Evolutionary conservation across 345 rosid species (phyloP).

Genomic region (Cardamine resedifolia): DNA sequence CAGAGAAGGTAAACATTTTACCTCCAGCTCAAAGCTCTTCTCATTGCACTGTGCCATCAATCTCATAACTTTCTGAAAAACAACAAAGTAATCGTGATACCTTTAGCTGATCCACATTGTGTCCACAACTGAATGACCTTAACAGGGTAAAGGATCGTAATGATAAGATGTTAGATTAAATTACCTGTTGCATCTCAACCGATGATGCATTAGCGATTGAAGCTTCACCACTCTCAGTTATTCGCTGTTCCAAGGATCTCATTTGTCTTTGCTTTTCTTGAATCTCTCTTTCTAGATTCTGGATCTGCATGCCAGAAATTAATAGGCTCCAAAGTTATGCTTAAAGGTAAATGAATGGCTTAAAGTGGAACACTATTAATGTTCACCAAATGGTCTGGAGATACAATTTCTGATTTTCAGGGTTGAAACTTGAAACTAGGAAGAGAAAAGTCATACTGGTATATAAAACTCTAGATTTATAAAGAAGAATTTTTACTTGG

Average conservation of each 20-base stretch:
- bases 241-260: constrained; percentile 71
- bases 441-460: constrained; percentile 8
- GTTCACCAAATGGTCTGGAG: constrained; percentile 1
- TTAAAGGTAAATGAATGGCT: constrained; percentile 5
- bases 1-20: constrained; percentile 31
- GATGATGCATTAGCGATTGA: constrained; percentile 77
- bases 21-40: constrained; percentile 92
- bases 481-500: constrained; percentile 50
- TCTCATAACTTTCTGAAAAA: constrained; percentile 67
- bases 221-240: constrained; percentile 82
- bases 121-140: constrained; percentile 5
- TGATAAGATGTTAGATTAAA: not conserved
- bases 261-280: constrained; percentile 85
- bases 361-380: not conserved
- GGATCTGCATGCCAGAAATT: constrained; percentile 47
- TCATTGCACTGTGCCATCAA: constrained; percentile 91
- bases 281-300: constrained; percentile 76
- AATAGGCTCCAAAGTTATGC: not conserved
- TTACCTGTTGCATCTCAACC: constrained; percentile 81
- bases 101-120: constrained; percentile 7
- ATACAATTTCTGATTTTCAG: not conserved
- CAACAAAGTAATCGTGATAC: not conserved
- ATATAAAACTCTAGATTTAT: not conserved
- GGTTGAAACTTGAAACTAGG: constrained; percentile 5
- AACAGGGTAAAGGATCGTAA: not conserved